Percentiles rank a stretch among this genome's conserved stretches.
phyloP scores from a whole-genome alignment of 768 basidiomycete species.

The Cystobasidium onofrii region DNA sequence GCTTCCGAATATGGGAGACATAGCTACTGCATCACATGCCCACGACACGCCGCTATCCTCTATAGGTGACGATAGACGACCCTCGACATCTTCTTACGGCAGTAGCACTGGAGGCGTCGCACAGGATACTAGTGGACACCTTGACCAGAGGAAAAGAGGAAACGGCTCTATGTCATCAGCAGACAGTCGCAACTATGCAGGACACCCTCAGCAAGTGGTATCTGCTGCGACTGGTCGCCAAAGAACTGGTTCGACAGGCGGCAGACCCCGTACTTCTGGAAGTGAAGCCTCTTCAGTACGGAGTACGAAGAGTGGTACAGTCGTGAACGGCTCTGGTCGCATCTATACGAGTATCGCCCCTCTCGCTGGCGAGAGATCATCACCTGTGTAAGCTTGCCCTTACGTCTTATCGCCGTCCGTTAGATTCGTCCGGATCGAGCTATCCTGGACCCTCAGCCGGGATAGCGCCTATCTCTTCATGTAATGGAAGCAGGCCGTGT shows the following conservation, averaged over 20 bases:
- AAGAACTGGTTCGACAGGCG: not conserved
- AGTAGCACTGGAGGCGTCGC: not conserved
- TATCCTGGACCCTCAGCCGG: no score
- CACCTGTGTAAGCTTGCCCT: not conserved
- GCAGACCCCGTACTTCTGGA: not conserved
- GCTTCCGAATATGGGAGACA: not conserved
- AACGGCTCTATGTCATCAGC: not conserved
- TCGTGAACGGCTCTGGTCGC: not conserved
- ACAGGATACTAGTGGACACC: not conserved
- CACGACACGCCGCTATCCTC: not conserved
- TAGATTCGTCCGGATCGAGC: no score
- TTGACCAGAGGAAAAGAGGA: not conserved
- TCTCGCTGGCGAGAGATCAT: not conserved
- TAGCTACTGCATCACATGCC: not conserved
- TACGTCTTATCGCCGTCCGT: no score
- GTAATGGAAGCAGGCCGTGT: no score
- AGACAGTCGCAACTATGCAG: not conserved
- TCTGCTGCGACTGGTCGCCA: not conserved
- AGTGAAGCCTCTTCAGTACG: constrained; percentile 1
- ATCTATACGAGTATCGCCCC: not conserved
- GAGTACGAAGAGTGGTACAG: not conserved
- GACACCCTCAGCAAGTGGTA: not conserved
- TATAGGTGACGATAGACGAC: not conserved
- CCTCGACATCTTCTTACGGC: not conserved
- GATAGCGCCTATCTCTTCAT: no score